Percentiles rank a stretch among this genome's conserved stretches.
phyloP scores from a whole-genome alignment of 306 rosid genomes.

The Trifolium pratense region DNA sequence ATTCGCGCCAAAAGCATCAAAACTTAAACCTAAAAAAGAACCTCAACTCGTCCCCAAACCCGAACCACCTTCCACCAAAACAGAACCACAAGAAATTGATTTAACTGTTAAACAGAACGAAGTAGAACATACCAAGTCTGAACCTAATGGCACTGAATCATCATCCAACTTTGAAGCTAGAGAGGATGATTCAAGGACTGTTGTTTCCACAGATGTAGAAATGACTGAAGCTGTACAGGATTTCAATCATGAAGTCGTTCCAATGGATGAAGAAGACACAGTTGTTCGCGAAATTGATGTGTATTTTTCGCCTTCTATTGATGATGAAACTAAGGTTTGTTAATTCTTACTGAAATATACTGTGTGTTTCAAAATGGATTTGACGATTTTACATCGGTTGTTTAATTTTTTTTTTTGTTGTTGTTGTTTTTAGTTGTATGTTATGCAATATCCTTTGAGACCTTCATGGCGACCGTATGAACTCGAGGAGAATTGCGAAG shows the following conservation, averaged over 20 bases:
- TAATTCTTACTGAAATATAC: neutral
- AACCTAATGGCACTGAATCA: constrained; percentile 46
- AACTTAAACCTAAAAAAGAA: constrained; percentile 60
- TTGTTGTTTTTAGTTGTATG: constrained; percentile 58
- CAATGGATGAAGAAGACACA: constrained; percentile 63
- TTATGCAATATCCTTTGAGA: constrained; percentile 87
- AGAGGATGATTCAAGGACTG: constrained; percentile 34
- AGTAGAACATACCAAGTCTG: constrained; percentile 19
- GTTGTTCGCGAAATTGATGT: constrained; percentile 91
- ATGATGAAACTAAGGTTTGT: constrained; percentile 60
- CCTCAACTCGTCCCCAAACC: constrained; percentile 33
- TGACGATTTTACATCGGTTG: neutral
- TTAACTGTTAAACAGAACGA: constrained; percentile 35
- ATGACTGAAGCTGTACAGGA: constrained; percentile 42
- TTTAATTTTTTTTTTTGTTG: constrained; percentile 10
- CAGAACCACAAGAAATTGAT: constrained; percentile 46
- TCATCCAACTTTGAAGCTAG: constrained; percentile 42
- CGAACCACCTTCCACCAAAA: constrained; percentile 43
- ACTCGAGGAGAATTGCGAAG: constrained; percentile 73
- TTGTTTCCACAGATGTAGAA: constrained; percentile 57
- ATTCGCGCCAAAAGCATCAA: constrained; percentile 73
- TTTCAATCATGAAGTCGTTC: constrained; percentile 40
- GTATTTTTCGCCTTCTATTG: constrained; percentile 61
- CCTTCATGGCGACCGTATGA: constrained; percentile 90
- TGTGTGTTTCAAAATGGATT: neutral